Percentiles rank a stretch among this genome's conserved stretches.
These are phyloP conservation scores for Mychonastes homosphaera DNA, from an alignment of 139 green algal genomes.

Conservation along the genomic window DNA sequence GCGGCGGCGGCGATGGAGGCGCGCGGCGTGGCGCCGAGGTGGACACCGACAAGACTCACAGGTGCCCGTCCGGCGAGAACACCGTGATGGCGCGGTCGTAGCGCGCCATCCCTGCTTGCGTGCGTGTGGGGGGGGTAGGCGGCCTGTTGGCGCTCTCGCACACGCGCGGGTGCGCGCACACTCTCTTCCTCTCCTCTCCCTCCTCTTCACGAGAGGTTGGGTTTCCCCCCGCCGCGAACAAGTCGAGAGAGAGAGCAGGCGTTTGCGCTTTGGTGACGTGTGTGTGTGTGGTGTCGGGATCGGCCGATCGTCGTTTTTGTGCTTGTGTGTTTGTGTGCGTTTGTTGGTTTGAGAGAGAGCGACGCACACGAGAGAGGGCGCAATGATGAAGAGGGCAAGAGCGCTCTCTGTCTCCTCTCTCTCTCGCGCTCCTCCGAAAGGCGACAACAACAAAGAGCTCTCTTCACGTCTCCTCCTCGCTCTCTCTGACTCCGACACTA, in stretches of 20 bases:
- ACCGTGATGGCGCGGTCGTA: slow-evolving; percentile 99
- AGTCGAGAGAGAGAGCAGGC: no score
- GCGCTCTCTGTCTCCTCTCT: no score
- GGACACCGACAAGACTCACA: slow-evolving; percentile 42
- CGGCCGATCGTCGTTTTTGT: not conserved
- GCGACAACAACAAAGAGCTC: no score
- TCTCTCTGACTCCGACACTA: no score
- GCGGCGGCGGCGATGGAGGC: not conserved
- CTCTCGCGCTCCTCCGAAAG: no score
- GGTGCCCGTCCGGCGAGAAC: slow-evolving; percentile 92
- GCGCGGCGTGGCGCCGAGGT: not conserved
- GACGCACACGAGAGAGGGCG: no score
- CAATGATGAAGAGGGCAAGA: no score
- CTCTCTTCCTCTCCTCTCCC: not conserved
- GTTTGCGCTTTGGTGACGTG: slow-evolving; percentile 3
- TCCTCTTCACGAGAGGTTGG: slow-evolving; percentile 1
- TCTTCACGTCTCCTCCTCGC: no score
- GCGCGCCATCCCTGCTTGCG: slow-evolving; percentile 40
- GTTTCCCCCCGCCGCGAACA: no score
- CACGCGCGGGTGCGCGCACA: not conserved
- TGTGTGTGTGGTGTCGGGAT: slow-evolving; percentile 3
- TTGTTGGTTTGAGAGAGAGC: slow-evolving; percentile 4
- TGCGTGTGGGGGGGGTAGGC: no score
- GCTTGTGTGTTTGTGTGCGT: not conserved
- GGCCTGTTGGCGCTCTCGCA: no score